These are phyloP conservation scores for Penicillium rolfsii DNA, from an alignment of 2,329 filamentous ascomycete genomes.

Conservation along the genomic window DNA sequence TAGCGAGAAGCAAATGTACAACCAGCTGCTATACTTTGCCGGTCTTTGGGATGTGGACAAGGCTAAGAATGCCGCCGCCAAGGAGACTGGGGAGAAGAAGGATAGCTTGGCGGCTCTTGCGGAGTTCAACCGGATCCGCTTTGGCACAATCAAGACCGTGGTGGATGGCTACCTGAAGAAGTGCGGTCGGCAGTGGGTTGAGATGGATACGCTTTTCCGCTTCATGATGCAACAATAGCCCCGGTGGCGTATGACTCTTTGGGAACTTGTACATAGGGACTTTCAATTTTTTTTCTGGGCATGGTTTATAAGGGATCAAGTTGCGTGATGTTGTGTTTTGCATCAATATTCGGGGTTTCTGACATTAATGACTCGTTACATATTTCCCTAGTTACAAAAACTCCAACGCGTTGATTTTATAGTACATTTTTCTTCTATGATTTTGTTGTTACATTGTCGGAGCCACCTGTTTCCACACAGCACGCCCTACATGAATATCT, in stretches of 20 bases:
- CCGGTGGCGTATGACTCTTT: conserved; percentile 22
- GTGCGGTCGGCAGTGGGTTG: conserved; percentile 89
- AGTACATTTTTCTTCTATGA: background rate
- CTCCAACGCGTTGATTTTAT: background rate
- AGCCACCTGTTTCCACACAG: background rate
- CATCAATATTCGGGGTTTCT: background rate
- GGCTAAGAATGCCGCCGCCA: conserved; percentile 60
- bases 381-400: background rate
- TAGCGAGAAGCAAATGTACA: conserved; percentile 87
- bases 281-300: conserved; percentile 4
- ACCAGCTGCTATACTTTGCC: conserved; percentile 87
- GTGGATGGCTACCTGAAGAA: conserved; percentile 86
- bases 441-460: background rate
- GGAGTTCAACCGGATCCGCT: conserved; percentile 79
- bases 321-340: conserved; percentile 16
- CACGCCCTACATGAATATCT: conserved; percentile 5
- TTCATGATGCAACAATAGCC: conserved; percentile 53
- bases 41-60: conserved; percentile 88
- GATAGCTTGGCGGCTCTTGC: conserved; percentile 72
- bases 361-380: background rate
- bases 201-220: conserved; percentile 85
- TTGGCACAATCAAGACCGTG: conserved; percentile 73
- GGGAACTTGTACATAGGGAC: conserved; percentile 34
- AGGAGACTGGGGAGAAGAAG: conserved; percentile 57
- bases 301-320: conserved; percentile 15